Conservation (phyloP, 2,329 filamentous ascomycete genomes). For the Zalaria sp. region DNA sequence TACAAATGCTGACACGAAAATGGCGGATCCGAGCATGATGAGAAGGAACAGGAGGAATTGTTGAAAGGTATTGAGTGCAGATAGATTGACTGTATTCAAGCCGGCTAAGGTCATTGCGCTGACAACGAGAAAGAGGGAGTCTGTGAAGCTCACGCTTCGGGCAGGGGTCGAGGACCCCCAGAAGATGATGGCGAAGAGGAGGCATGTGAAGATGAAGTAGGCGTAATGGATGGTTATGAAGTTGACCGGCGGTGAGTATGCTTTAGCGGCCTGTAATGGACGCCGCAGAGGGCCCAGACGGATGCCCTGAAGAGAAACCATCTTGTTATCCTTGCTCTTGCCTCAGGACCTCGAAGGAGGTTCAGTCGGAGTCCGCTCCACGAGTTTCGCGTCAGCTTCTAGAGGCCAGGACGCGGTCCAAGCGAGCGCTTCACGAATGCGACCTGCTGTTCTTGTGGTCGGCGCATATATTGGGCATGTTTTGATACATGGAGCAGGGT, state of each 20-base stretch:
- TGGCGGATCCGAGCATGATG: constrained; percentile 50
- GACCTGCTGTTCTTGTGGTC: too few species aligned
- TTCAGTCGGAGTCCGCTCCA: too few species aligned
- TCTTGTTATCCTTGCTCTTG: too few species aligned
- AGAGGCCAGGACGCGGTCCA: too few species aligned
- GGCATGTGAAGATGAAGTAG: constrained; percentile 46
- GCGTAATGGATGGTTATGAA: constrained; percentile 43
- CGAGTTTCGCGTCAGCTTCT: too few species aligned
- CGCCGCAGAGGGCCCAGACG: constrained; percentile 2
- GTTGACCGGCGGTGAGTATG: constrained; percentile 12
- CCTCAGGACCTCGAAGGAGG: too few species aligned
- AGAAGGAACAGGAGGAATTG: constrained; percentile 51
- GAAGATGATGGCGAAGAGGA: constrained; percentile 46
- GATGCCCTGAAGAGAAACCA: neutral
- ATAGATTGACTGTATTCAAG: constrained; percentile 53
- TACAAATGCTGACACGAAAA: constrained; percentile 54
- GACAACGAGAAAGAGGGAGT: constrained; percentile 52
- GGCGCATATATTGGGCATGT: too few species aligned
- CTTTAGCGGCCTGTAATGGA: constrained; percentile 2
- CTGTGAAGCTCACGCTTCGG: constrained; percentile 42
- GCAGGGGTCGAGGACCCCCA: constrained; percentile 41
- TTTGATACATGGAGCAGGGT: too few species aligned
- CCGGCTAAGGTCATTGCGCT: constrained; percentile 56
- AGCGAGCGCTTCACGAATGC: too few species aligned
- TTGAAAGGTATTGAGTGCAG: constrained; percentile 51